Base-by-base conservation (phyloP, 2,329 filamentous ascomycete species). In the Apiospora pterosperma region DNA sequence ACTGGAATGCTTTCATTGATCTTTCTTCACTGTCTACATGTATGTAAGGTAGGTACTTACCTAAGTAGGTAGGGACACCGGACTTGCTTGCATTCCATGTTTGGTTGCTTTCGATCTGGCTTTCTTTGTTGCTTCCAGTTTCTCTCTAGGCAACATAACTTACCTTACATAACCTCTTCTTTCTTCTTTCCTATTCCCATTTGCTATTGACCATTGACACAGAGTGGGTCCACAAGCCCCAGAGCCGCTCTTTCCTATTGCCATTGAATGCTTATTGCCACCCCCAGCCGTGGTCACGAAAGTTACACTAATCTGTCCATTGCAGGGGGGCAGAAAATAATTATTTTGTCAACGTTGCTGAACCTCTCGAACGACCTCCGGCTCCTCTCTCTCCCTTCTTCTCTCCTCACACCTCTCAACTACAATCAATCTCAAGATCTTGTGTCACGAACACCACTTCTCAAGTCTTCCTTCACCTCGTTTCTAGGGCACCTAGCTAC, bases 401-500 rank as follows among this genome's bases (percentile, higher is more conserved):
- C 72, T 72, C 68, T 73, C 73, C 69, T 74, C 70, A 76, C 73
- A 74, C 74, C 75, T 76, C 72, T 76, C 77, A 77, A 76, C 76
- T 75, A 75, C 76, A 78, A 80, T 77, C 78, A 76, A 77, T 76
- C 69, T 70, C 70, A 74, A 75, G 73, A 66, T 69, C 72, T 75
- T 73, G 75, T 75, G 75, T 76, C 73, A 55, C 74, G 70, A 71
- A 67, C 69, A 69, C 69, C 75, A 72, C 72, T 70, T 74, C 68
- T 69, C 72, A 70, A 75, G 77, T 75, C 75, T 76, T 75, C 80
- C 80, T 89, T 82, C 83, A 74, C 69, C 68, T 67, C 61, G 63
- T 58, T 65, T 76, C 91, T 93, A 93, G 91, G 91, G 91, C 91
- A 92, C 91, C 81, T 87, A 93, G 91, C 91, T 92, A 93, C 91